Conservation (phyloP, 2,329 filamentous ascomycete species). For the Epichloe baconii region DNA sequence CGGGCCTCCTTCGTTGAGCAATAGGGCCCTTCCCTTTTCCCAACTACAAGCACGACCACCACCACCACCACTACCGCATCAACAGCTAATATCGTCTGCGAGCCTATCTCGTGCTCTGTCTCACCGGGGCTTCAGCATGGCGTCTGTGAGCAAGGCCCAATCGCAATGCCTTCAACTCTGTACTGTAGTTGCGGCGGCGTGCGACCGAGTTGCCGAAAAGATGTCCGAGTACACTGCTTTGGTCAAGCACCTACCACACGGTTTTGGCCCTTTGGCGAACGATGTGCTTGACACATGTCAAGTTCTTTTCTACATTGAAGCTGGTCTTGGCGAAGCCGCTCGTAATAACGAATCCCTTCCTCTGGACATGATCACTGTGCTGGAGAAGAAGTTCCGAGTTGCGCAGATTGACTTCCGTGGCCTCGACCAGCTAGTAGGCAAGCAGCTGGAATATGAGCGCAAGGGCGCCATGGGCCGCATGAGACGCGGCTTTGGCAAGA, state of each 20-base stretch:
- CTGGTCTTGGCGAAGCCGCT: conserved; percentile 43
- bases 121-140: conserved; percentile 6
- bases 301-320: conserved; percentile 55
- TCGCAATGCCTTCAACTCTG: conserved; percentile 31
- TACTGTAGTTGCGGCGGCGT: conserved; percentile 43
- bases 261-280: conserved; percentile 46
- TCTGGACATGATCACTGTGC: conserved; percentile 46
- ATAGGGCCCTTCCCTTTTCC: not conserved
- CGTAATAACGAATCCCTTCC: conserved; percentile 41
- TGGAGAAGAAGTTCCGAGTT: conserved; percentile 49
- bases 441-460: conserved; percentile 48
- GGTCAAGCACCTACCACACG: conserved; percentile 38
- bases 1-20: not conserved
- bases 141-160: conserved; percentile 16
- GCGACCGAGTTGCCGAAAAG: conserved; percentile 50
- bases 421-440: conserved; percentile 49
- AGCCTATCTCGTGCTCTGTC: not conserved
- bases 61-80: not conserved
- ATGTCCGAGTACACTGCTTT: conserved; percentile 51
- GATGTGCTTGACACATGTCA: conserved; percentile 56
- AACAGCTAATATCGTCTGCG: not conserved
- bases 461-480: conserved; percentile 46
- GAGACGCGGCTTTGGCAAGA: conserved; percentile 47
- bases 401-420: conserved; percentile 49
- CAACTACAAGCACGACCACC: not conserved